Evolutionary conservation across 208 protist genomes (phyloP).

Genomic region (Leishmania major): DNA sequence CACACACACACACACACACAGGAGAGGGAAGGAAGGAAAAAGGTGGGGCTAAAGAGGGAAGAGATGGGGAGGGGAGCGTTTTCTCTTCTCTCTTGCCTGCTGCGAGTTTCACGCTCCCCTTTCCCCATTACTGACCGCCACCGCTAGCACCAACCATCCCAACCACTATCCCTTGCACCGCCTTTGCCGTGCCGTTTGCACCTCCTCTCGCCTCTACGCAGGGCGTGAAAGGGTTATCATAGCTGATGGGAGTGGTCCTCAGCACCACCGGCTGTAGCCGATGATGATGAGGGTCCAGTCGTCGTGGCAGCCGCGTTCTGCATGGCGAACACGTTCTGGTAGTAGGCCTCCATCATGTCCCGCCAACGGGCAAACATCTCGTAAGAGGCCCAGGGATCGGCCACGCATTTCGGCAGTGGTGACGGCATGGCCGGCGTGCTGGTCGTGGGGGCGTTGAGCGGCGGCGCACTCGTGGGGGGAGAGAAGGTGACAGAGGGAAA

Average conservation of each 20-base stretch:
- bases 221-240: not conserved
- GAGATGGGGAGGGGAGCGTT: not conserved
- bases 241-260: not conserved
- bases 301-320: constrained; percentile 7
- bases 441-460: not conserved
- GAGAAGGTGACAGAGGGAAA: not conserved
- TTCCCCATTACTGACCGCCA: not conserved
- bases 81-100: not conserved
- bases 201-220: not conserved
- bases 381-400: constrained; percentile 40
- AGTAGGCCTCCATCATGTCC: constrained; percentile 43
- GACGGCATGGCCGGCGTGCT: not conserved
- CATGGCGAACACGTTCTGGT: constrained; percentile 18
- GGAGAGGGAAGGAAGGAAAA: constrained; percentile 5
- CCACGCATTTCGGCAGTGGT: not conserved
- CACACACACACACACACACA: not conserved
- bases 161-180: not conserved
- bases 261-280: not conserved
- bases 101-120: not conserved
- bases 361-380: constrained; percentile 44
- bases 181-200: not conserved
- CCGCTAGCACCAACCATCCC: not conserved
- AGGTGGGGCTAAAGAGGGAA: constrained; percentile 18
- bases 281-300: not conserved
- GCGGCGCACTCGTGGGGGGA: not conserved